These are phyloP conservation scores for Apophysomyces sp. DNA, from an alignment of 371 early-diverging fungal genomes.

Conservation along the genomic window DNA sequence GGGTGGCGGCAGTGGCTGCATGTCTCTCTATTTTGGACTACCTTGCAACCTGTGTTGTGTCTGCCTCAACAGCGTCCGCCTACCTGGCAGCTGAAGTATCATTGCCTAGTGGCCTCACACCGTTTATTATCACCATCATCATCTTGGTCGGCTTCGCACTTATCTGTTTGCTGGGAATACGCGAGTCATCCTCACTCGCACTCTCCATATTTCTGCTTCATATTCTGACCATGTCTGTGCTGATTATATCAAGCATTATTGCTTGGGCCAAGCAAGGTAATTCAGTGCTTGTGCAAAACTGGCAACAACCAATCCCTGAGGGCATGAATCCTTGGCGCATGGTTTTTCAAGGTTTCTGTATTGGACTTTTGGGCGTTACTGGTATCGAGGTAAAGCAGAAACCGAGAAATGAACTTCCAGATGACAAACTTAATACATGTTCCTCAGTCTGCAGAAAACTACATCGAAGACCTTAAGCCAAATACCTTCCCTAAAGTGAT, in stretches of 20 bases:
- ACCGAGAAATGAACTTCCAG: not conserved
- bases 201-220: conserved; percentile 6
- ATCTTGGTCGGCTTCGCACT: conserved; percentile 27
- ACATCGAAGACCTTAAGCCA: conserved; percentile 56
- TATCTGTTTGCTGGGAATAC: conserved; percentile 6
- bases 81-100: conserved; percentile 48
- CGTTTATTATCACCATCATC: conserved; percentile 43
- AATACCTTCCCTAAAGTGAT: conserved; percentile 57
- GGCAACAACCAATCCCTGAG: conserved; percentile 32
- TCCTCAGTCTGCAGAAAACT: conserved; percentile 40
- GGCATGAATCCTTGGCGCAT: conserved; percentile 26
- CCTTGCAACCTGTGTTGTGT: conserved; percentile 55
- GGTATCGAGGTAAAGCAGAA: conserved; percentile 49
- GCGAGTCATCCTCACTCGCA: conserved; percentile 5
- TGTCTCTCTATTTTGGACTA: conserved; percentile 51
- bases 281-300: conserved; percentile 39
- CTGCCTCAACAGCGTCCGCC: conserved; percentile 55
- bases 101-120: conserved; percentile 19
- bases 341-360: conserved; percentile 53
- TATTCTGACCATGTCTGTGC: conserved; percentile 33
- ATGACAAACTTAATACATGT: not conserved
- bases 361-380: conserved; percentile 60
- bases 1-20: conserved; percentile 50
- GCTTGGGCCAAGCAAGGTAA: conserved; percentile 38
- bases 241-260: conserved; percentile 42